Conservation (phyloP, 192 early-diverging fungal genomes). For the Podila minutissima region DNA sequence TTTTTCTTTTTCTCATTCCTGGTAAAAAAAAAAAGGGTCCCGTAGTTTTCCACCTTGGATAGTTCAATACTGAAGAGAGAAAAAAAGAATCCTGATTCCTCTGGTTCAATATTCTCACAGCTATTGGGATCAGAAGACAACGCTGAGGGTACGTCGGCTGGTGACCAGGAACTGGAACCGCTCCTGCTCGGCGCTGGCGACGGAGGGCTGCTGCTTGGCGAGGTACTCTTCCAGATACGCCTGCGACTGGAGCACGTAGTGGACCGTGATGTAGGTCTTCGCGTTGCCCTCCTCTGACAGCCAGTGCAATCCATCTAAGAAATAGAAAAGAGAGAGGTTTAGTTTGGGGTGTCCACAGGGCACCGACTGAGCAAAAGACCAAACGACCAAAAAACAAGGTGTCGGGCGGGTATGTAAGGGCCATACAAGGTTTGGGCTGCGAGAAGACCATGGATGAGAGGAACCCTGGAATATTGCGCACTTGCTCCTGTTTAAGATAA, state of each 20-base stretch:
- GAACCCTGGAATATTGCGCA: constrained; percentile 33
- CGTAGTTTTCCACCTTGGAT: too few species aligned
- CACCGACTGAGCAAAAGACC: not conserved
- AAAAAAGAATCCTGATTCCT: too few species aligned
- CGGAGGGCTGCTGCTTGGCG: constrained; percentile 20
- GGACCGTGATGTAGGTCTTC: constrained; percentile 52
- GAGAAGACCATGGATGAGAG: constrained; percentile 47
- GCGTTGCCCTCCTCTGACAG: constrained; percentile 45
- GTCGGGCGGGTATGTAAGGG: too few species aligned
- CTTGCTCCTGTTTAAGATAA: constrained; percentile 35
- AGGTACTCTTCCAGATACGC: constrained; percentile 34
- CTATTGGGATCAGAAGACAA: constrained; percentile 15
- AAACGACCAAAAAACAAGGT: not conserved
- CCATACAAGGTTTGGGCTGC: constrained; percentile 50
- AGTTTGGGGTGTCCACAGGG: too few species aligned
- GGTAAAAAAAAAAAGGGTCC: too few species aligned
- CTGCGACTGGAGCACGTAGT: constrained; percentile 49
- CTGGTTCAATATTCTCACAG: too few species aligned
- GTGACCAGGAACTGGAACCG: constrained; percentile 49
- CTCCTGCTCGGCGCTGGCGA: constrained; percentile 43
- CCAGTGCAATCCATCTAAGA: constrained; percentile 46
- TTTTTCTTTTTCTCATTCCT: too few species aligned
- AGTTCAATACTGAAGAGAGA: too few species aligned
- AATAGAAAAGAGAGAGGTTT: too few species aligned
- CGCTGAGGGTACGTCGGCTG: constrained; percentile 44